Conservation (phyloP, 169 alveolate species). For the Plasmodium inui region DNA sequence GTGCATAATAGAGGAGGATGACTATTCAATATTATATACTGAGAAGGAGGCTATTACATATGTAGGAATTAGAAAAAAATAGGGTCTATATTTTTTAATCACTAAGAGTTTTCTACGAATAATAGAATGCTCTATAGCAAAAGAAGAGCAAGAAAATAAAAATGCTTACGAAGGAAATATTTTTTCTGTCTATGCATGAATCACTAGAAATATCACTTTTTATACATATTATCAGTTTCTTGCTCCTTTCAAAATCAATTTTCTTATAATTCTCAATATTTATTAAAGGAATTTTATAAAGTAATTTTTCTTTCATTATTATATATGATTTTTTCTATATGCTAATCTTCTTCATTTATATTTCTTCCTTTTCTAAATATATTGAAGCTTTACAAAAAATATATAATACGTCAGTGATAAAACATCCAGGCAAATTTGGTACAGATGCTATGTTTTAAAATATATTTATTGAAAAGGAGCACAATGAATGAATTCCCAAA, state of each 20-base stretch:
- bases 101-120: too few species aligned
- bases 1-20: neutral
- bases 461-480: neutral
- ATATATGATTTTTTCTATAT: neutral
- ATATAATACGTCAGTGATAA: neutral
- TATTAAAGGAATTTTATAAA: neutral
- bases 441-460: neutral
- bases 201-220: neutral
- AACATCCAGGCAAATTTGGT: neutral
- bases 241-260: neutral
- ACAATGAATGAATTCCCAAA: neutral
- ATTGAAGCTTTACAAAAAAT: neutral
- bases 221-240: neutral
- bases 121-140: too few species aligned
- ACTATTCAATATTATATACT: neutral
- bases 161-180: too few species aligned
- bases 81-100: neutral
- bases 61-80: neutral
- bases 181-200: neutral
- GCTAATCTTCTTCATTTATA: neutral
- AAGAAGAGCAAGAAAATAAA: too few species aligned
- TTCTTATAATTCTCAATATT: neutral
- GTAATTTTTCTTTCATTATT: neutral
- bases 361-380: neutral
- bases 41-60: neutral